Evolutionary conservation across 2,329 filamentous ascomycete genomes (phyloP), one percentile per base, ranked within the genome.

Genomic region (Cyphellophora attinorum): DNA sequence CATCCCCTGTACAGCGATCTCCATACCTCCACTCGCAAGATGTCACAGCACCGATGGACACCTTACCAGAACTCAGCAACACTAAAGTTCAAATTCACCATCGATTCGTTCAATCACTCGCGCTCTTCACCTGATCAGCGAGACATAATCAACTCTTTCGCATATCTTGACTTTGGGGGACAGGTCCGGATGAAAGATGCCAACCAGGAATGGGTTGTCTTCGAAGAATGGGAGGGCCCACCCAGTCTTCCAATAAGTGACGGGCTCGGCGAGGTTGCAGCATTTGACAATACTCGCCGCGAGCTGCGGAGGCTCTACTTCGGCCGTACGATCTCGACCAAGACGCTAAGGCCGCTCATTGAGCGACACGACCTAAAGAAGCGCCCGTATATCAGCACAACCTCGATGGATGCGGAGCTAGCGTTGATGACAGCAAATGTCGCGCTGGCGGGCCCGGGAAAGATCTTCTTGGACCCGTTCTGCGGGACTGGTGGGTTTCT

Each of bases 321-420:
- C 16, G 85, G 84, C 8, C 76, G 86, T 6, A 74, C 75, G 37
- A 56, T 96, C 15, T 25, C 21, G n/a, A 79, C 69, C 2, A 62
- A 64, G 10, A 79, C 82, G 2, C 73, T 72, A 3, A 72, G 89
- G 29, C 74, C 82, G 34, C 66, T 79, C 4, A 69, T 84, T 19
- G 65, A 73, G 21, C 81, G 72, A 15, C 93, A 88, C 51, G 86
- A 94, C 55, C 69, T 98, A 14, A 98, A 98, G 67, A 94, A 93
- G 60, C 70, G 91, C 17, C 72, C 73, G 25, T 98, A 98, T 55
- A 96, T 98, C 50, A 85, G 82, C 47, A 96, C 89, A 0, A 98
- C 91, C 0, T 91, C 84, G 29, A 96, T 98, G 91, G 91, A 98
- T 55, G 83, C 89, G 0, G 91, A 96, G 57, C 69, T 98, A 28